Evolutionary conservation across 2,329 filamentous ascomycete species (phyloP), one percentile per base, ranked within the genome.

Genomic region (Microsporum canis): DNA sequence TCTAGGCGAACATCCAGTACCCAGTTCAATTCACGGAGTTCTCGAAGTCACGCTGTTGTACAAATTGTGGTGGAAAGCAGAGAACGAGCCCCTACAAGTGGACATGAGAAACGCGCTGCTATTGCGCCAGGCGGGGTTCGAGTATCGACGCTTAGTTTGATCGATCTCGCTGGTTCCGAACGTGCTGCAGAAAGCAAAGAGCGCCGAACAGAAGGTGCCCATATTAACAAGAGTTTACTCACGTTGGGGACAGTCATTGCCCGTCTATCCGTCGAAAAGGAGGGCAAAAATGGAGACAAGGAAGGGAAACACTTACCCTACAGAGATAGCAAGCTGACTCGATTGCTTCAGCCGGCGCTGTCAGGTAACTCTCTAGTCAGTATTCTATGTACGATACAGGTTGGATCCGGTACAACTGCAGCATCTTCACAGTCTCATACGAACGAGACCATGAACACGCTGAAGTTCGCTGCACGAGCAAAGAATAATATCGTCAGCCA

Each of bases 401-500:
- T 95, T 53, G 89, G 89, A n/a, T 80, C 88, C 1, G 82, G 84
- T 10, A 87, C 88, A 27, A 91, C 84, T 68, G 80, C 83, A 6
- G 88, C 89, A 1, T 76, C 85, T 2, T 82, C 86, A 23, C 87
- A 84, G 67, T 88, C 82, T 27, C 89, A 96, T 69, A 89, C 88
- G 0, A 83, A 84, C 17, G 94, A 99, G 75, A 97, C 92, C 0
- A 77, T 99, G 60, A 99, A 96, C 72, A 99, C 94, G 0, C 79
- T 99, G 63, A 99, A 97, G 69, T 99, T 99, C 71, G 94, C 94
- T 1, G 94, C 91, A 8, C 84, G 94, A 68, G 94, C 94, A 51
- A 96, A 96, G 80, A 99, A 99, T 75, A 99, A 88, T 71, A 96
- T 99, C 69, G 87, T 97, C 71, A 96, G 91, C 68, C 91, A 97